These are phyloP conservation scores for Straminergon stramineum DNA, from an alignment of 225 moss, liverwort and hornwort species.

Conservation along the genomic window DNA sequence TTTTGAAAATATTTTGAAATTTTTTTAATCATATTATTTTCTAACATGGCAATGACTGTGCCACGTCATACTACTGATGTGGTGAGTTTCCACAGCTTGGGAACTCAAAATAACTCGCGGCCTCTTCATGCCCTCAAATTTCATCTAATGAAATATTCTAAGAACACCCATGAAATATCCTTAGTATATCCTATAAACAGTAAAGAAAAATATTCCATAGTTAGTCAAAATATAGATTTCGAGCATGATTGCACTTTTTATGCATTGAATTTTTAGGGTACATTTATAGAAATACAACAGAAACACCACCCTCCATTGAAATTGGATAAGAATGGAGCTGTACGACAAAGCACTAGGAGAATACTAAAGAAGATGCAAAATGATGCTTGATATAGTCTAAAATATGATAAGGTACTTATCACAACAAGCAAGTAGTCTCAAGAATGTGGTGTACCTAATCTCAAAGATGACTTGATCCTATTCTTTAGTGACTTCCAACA, in stretches of 20 bases:
- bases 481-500: fast-evolving
- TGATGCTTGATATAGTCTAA: fast-evolving
- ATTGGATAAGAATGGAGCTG: fast-evolving
- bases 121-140: no score
- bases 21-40: no score
- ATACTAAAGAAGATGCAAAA: not conserved
- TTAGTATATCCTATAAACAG: not conserved
- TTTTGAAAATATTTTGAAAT: no score
- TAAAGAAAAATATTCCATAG: not conserved
- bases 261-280: no score
- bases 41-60: no score
- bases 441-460: not conserved
- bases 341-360: fast-evolving
- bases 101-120: no score
- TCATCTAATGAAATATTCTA: not conserved
- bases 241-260: fast-evolving
- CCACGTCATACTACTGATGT: no score
- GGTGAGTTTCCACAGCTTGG: no score
- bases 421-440: no score
- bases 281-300: not conserved
- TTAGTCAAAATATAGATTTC: not conserved
- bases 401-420: fast-evolving
- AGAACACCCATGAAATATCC: fast-evolving
- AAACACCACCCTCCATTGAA: fast-evolving
- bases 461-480: not conserved